phyloP scores from a whole-genome alignment of 2,329 filamentous ascomycete species.

The Beauveria asiatica region DNA sequence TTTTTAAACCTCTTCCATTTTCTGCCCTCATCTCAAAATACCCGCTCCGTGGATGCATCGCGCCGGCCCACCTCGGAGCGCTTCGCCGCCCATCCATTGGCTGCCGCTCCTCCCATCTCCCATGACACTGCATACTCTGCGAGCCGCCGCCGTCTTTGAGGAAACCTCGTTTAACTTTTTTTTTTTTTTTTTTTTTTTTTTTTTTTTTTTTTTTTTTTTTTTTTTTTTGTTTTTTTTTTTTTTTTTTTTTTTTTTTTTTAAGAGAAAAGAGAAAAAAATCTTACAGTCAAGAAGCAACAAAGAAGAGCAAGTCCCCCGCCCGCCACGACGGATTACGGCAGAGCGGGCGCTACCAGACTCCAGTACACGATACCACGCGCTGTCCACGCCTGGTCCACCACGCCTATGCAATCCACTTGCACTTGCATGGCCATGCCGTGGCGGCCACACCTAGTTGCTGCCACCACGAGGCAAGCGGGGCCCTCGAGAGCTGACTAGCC shows the following conservation, averaged over 20 bases:
- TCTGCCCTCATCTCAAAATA: too few species aligned
- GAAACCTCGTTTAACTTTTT: neutral
- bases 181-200: too few species aligned
- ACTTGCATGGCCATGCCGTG: constrained; percentile 6
- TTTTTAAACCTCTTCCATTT: too few species aligned
- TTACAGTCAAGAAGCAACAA: too few species aligned
- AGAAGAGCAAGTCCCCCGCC: too few species aligned
- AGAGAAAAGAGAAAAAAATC: too few species aligned
- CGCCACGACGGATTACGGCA: neutral
- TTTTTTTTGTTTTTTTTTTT: too few species aligned
- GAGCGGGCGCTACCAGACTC: constrained; percentile 2
- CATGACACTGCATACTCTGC: neutral
- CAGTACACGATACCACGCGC: neutral
- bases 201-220: too few species aligned
- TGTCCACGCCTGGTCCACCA: too few species aligned
- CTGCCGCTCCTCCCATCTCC: neutral
- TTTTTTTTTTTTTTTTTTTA: too few species aligned
- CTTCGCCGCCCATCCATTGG: neutral
- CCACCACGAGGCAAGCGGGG: constrained; percentile 11
- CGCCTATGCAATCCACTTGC: neutral
- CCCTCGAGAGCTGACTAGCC: neutral
- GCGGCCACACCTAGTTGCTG: constrained; percentile 1
- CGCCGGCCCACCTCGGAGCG: neutral
- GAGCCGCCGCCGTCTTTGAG: constrained; percentile 1
- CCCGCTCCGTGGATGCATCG: neutral